Conservation (phyloP, 768 basidiomycete genomes). For the Cubamyces lactineus region DNA sequence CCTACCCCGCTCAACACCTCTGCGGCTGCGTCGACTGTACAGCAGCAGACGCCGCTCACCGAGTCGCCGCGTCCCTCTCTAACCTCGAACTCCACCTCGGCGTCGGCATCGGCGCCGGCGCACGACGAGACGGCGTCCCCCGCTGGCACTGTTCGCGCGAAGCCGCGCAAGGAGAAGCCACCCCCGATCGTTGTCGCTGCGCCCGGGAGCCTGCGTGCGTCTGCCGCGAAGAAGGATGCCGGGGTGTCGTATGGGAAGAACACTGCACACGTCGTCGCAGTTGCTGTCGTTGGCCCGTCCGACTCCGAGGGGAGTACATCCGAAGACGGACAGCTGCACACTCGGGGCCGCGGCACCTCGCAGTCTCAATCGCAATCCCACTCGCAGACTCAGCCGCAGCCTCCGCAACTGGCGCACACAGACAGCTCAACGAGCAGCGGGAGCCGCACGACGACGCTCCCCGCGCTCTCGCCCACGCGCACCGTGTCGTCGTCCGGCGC, state of each 20-base stretch:
- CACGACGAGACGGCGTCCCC: background rate
- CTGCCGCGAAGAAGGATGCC: background rate
- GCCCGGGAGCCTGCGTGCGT: background rate
- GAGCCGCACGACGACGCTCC: constrained; percentile 17
- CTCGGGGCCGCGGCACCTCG: constrained; percentile 9
- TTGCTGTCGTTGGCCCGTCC: background rate
- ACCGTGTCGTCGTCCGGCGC: constrained; percentile 27
- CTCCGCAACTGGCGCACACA: constrained; percentile 13
- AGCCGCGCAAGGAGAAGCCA: constrained; percentile 24
- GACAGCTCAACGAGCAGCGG: constrained; percentile 8
- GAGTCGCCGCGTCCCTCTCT: background rate
- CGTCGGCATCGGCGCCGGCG: background rate
- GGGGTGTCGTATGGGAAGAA: background rate
- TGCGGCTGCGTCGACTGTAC: background rate
- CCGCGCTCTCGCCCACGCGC: constrained; percentile 34
- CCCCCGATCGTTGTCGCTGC: constrained; percentile 22
- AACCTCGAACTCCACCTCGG: background rate
- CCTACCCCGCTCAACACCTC: background rate
- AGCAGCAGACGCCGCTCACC: background rate
- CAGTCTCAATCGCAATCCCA: background rate
- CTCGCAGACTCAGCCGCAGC: background rate
- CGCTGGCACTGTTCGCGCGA: constrained; percentile 14
- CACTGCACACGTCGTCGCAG: constrained; percentile 2
- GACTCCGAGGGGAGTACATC: constrained; percentile 6
- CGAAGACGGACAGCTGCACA: background rate